Evolutionary conservation across 2,329 filamentous ascomycete genomes (phyloP), one percentile per base, ranked within the genome.

Genomic region (Diaporthe citrichinensis): DNA sequence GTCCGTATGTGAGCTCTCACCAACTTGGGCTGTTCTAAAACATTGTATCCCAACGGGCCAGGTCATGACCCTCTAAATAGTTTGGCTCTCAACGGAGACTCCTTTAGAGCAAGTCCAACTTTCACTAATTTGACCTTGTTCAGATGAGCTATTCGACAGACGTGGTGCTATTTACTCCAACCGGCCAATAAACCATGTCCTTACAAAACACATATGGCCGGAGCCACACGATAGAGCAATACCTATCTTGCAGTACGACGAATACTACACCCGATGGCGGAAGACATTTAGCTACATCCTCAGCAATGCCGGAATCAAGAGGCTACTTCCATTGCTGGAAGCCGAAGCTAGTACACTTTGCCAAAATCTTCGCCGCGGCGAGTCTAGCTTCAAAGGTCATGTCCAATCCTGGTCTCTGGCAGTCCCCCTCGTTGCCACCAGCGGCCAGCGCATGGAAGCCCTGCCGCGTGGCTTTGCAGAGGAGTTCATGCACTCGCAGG

Each of bases 151-250:
- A 15, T 80, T 84, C 28, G 85, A 85, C 36, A 83, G 83, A 74
- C 82, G 82, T 58, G 81, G 83, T 0, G 77, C 71, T 51, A 81
- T 83, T 44, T 86, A 86, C 76, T 84, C 84, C n/a, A 84, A 84
- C 2, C 79, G 85, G 4, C 81, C 84, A 2, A 77, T 79, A 73
- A 79, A 80, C 65, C 79, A 81, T 62, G 78, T 84, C 59, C 74
- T 79, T 20, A 46, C 28, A 17, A 34, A 59, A 20, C 41, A 71
- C 17, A 31, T 74, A 9, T 72, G 55, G 55, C 46, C 41, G 2
- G 55, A 23, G 0, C 69, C 69, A 2, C 25, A 69, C 23, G 61
- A 69, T 8, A 71, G 58, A 65, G 46, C 59, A 39, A n/a, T 68
- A 15, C 44, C 53, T 41, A 44, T 74, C 28, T 31, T 74, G 51